Percentiles rank a stretch among this genome's conserved stretches.
Evolutionary conservation across 2,329 filamentous ascomycete genomes (phyloP).

Genomic region (Sporothrix inflata): DNA sequence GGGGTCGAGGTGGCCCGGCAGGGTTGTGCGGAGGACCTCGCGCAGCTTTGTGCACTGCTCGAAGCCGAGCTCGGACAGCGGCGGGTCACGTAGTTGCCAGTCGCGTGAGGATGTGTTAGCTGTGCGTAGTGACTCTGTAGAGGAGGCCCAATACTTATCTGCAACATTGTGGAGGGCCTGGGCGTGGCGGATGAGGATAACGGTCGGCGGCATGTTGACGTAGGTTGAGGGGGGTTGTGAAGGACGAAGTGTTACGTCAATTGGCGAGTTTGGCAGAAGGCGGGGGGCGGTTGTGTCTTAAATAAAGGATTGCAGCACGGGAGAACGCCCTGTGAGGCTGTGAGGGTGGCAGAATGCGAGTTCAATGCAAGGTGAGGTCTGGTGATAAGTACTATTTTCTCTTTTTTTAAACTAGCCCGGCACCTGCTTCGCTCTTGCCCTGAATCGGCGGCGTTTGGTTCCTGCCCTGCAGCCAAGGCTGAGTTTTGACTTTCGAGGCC

Average conservation of each 20-base stretch:
- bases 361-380: background rate
- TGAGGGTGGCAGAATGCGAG: background rate
- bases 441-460: background rate
- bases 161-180: slow-evolving; percentile 65
- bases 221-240: background rate
- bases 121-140: background rate
- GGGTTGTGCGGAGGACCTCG: slow-evolving; percentile 47
- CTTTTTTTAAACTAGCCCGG: background rate
- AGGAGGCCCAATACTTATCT: slow-evolving; percentile 46
- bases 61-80: slow-evolving; percentile 53
- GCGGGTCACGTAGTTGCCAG: slow-evolving; percentile 54
- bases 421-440: background rate
- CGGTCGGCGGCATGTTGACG: slow-evolving; percentile 53
- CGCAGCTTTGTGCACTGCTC: slow-evolving; percentile 53
- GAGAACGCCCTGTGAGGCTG: background rate
- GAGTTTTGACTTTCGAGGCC: background rate
- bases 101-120: slow-evolving; percentile 47
- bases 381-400: background rate
- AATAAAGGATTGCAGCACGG: no score
- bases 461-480: background rate
- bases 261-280: background rate
- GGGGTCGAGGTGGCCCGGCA: slow-evolving; percentile 49
- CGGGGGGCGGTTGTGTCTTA: background rate
- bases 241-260: background rate
- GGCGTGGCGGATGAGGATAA: slow-evolving; percentile 89